These are phyloP conservation scores for Termitomyces sp. DNA, from an alignment of 1,284 basidiomycete genomes.

Conservation along the genomic window DNA sequence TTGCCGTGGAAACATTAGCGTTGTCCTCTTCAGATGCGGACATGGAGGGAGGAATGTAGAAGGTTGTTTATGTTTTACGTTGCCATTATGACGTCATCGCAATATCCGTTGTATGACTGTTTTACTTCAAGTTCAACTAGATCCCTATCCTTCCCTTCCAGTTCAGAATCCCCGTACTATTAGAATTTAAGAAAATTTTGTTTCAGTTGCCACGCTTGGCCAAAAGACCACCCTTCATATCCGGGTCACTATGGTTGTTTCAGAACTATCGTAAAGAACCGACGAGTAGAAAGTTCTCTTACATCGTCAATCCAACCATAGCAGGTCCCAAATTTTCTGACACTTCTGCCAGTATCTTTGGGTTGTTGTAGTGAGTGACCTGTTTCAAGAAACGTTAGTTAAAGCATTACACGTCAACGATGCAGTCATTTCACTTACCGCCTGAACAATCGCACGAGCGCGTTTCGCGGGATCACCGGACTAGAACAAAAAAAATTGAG, in stretches of 20 bases:
- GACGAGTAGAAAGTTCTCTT: constrained; percentile 25
- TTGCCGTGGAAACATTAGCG: background rate
- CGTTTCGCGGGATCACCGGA: constrained; percentile 93
- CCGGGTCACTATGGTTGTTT: constrained; percentile 41
- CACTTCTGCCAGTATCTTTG: constrained; percentile 80
- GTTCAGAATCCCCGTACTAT: background rate
- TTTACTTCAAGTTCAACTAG: background rate
- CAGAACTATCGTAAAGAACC: constrained; percentile 5
- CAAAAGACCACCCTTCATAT: constrained; percentile 60
- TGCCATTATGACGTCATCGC: constrained; percentile 11
- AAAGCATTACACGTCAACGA: constrained; percentile 4
- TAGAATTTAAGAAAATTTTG: background rate
- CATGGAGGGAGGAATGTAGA: constrained; percentile 6
- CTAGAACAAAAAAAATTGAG: constrained; percentile 30
- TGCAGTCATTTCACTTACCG: constrained; percentile 43
- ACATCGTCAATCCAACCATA: constrained; percentile 94
- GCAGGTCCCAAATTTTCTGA: constrained; percentile 87
- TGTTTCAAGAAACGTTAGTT: constrained; percentile 22
- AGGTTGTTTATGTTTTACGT: background rate
- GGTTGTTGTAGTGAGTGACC: constrained; percentile 96
- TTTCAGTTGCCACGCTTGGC: constrained; percentile 37
- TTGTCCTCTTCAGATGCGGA: background rate
- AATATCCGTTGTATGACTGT: background rate
- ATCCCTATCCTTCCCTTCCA: background rate
- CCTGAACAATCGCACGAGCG: constrained; percentile 96